A percentile compares a stretch with the other conserved stretches of the same genome.
phyloP scores from a whole-genome alignment of 2,329 filamentous ascomycete species.

The Catunica adiposa region DNA sequence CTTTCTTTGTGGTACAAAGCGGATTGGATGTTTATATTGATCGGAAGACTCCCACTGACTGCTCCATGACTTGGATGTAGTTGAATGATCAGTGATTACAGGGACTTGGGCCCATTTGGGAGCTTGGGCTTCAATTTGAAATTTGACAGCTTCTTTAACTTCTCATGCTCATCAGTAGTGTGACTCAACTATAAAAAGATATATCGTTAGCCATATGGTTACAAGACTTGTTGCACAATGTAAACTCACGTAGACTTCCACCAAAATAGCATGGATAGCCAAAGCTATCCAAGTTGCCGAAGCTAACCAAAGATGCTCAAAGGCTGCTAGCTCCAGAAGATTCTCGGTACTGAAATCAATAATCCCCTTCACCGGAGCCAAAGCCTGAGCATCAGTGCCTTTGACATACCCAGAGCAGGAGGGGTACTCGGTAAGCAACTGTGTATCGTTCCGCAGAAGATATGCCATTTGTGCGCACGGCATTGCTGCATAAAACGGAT shows the following conservation, averaged over 20 bases:
- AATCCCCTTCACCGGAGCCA: no score
- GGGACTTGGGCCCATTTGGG: not conserved
- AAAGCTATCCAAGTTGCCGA: slow-evolving; percentile 2
- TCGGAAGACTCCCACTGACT: slow-evolving; percentile 15
- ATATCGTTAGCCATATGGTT: not conserved
- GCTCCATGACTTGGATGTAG: not conserved
- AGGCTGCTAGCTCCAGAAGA: not conserved
- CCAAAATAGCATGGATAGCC: not conserved
- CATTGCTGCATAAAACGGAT: not conserved
- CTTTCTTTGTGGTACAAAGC: slow-evolving; percentile 41
- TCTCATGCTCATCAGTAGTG: not conserved
- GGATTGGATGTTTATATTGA: slow-evolving; percentile 29
- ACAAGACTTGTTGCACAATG: not conserved
- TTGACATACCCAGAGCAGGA: slow-evolving; percentile 1
- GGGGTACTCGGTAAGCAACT: slow-evolving; percentile 1
- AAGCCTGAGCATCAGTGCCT: not conserved
- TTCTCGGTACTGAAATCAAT: no score
- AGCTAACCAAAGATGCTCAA: not conserved
- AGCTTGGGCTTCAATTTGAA: not conserved
- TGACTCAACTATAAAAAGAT: not conserved
- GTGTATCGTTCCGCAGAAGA: slow-evolving; percentile 2
- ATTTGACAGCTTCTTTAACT: not conserved
- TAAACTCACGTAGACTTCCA: slow-evolving; percentile 7
- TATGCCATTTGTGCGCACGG: slow-evolving; percentile 6
- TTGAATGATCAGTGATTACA: not conserved